These are phyloP conservation scores for Cavenderia fasciculata DNA, from an alignment of 78 protist genomes.

Conservation along the genomic window DNA sequence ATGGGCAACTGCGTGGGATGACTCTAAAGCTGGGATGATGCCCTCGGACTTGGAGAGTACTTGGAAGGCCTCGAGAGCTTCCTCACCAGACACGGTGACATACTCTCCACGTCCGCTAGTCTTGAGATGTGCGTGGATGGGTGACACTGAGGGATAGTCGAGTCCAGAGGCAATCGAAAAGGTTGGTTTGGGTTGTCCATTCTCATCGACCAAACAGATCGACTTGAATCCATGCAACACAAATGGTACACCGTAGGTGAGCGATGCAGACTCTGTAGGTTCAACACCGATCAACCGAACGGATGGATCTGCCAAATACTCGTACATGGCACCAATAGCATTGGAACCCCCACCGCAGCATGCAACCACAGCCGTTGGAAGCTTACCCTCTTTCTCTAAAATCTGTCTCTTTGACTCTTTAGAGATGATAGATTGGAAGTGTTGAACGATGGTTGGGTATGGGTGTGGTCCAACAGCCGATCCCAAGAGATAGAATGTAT, in stretches of 20 bases:
- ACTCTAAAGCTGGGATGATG: slow-evolving; percentile 94
- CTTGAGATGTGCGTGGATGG: slow-evolving; percentile 93
- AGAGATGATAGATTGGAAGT: slow-evolving; percentile 93
- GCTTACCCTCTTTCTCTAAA: slow-evolving; percentile 67
- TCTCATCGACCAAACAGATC: slow-evolving; percentile 83
- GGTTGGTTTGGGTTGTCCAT: slow-evolving; percentile 87
- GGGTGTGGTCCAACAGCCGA: slow-evolving; percentile 97
- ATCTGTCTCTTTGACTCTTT: slow-evolving; percentile 83
- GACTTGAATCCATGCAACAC: slow-evolving; percentile 94
- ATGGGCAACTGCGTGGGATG: slow-evolving; percentile 89
- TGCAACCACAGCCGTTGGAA: slow-evolving; percentile 92
- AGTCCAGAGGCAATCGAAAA: slow-evolving; percentile 91
- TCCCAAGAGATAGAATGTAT: slow-evolving; percentile 90
- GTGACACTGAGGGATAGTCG: slow-evolving; percentile 94
- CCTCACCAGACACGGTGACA: slow-evolving; percentile 38
- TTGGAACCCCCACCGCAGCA: slow-evolving; percentile 97
- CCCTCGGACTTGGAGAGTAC: slow-evolving; percentile 59
- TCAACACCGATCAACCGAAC: slow-evolving; percentile 88
- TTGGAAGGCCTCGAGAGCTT: slow-evolving; percentile 77
- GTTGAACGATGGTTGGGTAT: slow-evolving; percentile 93
- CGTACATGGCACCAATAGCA: slow-evolving; percentile 88
- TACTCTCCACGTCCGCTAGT: slow-evolving; percentile 74
- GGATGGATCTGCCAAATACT: slow-evolving; percentile 77
- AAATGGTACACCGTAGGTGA: slow-evolving; percentile 82
- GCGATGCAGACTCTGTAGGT: slow-evolving; percentile 85